Evolutionary conservation across 192 early-diverging fungal species (phyloP), one percentile per base, ranked within the genome.

Genomic region (Umbelopsis sp.): DNA sequence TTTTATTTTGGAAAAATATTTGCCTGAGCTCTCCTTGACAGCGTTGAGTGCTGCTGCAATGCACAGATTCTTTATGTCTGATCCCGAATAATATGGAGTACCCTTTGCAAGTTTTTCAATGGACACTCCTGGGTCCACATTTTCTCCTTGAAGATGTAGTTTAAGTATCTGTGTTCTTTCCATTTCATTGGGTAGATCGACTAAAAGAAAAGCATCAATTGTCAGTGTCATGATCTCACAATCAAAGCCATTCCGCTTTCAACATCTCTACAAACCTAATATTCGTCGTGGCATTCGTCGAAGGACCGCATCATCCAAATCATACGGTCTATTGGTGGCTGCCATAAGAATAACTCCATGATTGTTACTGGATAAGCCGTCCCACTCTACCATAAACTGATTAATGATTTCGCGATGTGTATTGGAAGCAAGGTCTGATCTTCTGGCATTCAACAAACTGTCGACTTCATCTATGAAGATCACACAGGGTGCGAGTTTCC

Each of bases 321-420:
- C 96, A 82, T 97, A 98, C 14, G 96, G 96, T 31, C 96, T 82
- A 77, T 99, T 99, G 2, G 97, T 99, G 3, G 97, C 96, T 7
- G 91, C 95, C 87, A 97, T 90, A 14, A 97, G 83, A 69, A 95
- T 88, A 21, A 97, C 87, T 31, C 94, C 91, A 41, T 87, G 76
- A 73, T 95, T 95, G 41, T 88, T 78, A 2, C 85, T 85, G 10
- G 89, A 84, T 43, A 95, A 77, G 5, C 96, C 96, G 72, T 97
- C 96, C 95, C 97, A 99, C 77, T 99, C 96, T 17, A 90, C 87
- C 96, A 98, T 98, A 70, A 99, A 96, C 80, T 98, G 94, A 66
- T 96, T 97, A 75, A 97, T 83, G 2, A 92, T 90, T 76, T 96
- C 93, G 53, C 89, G 89, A 50, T 90, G 90, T 34, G 87, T 83